A percentile compares a stretch with the other conserved stretches of the same genome.
phyloP scores from a whole-genome alignment of 208 protist genomes.

The Crithidia expoeki region DNA sequence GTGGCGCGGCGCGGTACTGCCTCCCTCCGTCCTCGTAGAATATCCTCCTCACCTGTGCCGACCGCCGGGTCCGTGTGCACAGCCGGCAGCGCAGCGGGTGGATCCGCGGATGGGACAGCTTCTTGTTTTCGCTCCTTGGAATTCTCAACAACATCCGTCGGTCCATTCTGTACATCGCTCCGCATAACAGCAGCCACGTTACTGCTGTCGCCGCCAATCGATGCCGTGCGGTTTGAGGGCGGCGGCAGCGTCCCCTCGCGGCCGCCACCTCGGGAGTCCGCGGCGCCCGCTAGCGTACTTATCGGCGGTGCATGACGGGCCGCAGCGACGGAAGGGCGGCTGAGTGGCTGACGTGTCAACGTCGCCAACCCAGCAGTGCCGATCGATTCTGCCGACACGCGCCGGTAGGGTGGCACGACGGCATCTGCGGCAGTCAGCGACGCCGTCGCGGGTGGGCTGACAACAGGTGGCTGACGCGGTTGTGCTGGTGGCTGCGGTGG shows the following conservation, averaged over 20 bases:
- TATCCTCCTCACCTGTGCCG: not conserved
- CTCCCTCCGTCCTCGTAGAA: slow-evolving; percentile 4
- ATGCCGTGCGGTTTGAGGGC: slow-evolving; percentile 9
- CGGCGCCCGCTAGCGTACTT: slow-evolving; percentile 13
- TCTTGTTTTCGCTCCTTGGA: not conserved
- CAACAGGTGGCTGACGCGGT: slow-evolving; percentile 32
- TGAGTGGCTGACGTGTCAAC: slow-evolving; percentile 19
- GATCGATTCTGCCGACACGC: slow-evolving; percentile 17
- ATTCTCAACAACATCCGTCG: not conserved
- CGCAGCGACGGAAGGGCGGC: slow-evolving; percentile 2
- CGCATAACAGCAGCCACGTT: not conserved
- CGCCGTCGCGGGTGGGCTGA: slow-evolving; percentile 28
- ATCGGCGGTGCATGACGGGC: slow-evolving; percentile 5
- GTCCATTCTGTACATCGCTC: not conserved
- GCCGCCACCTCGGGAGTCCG: not conserved
- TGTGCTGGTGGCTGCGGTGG: slow-evolving; percentile 8
- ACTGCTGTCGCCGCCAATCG: not conserved
- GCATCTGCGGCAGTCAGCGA: slow-evolving; percentile 22
- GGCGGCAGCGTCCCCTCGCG: slow-evolving; percentile 29
- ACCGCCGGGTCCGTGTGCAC: slow-evolving; percentile 9
- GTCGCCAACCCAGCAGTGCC: not conserved
- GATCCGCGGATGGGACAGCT: not conserved
- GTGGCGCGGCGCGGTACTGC: slow-evolving; percentile 1
- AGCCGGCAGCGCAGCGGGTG: not conserved
- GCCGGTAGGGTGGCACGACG: slow-evolving; percentile 42